Evolutionary conservation across 2,329 filamentous ascomycete species (phyloP), one percentile per base, ranked within the genome.

Genomic region (Ophiostoma perfectum): DNA sequence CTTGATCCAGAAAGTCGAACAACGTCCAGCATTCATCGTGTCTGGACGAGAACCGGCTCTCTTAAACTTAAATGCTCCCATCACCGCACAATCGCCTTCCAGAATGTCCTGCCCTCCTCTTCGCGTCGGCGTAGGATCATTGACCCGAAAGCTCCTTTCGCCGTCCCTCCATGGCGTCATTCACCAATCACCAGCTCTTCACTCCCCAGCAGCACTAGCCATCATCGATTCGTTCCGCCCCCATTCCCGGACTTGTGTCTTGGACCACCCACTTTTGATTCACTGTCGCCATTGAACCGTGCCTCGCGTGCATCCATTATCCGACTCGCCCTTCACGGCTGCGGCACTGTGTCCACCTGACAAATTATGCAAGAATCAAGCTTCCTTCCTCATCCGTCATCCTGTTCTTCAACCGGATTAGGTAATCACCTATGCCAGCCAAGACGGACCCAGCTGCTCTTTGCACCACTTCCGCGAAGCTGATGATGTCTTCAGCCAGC

Each of bases 131-230:
- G 36, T 39, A 18, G 36, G 36, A 60, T 38, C 38, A 39, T 60
- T 60, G n/a, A 14, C 55, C 18, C 18, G 55, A 12, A 12, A 27
- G 36, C 55, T 60, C n/a, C 12, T 16, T 27, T 55, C 45, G 14
- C 49, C 8, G 14, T 27, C 55, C 27, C 16, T 36, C 55, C 18
- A 60, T 60, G 55, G 55, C 55, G 55, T 60, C 55, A 60, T 60
- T 52, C 47, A 11, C 47, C 16, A 27, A 27, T 1, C 27, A 16
- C 47, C 47, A 45, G 5, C 42, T 45, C 42, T 12, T 27, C 27
- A 27, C 47, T 18, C 18, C n/a, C 49, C 6, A 55, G n/a, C 49
- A 4, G n/a, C 14, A 27, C n/a, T n/a, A 9, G 18, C 7, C 49
- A 55, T 4, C 49, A 11, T 11, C 5, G 27, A n/a, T 16, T 47